Conservation (phyloP, 306 rosid genomes). For the Pyrus pyrifolia region DNA sequence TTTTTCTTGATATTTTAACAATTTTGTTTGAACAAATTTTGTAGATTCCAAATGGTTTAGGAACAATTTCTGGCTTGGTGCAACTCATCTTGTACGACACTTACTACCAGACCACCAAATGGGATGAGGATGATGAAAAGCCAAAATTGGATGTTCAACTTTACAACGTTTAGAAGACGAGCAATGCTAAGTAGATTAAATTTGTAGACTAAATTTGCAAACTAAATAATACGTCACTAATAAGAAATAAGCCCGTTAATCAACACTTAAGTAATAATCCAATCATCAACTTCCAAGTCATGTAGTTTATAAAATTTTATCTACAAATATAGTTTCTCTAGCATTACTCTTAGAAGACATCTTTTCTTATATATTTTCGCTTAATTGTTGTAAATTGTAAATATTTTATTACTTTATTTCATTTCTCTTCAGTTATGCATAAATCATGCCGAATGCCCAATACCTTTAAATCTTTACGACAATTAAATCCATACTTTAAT, state of each 20-base stretch:
- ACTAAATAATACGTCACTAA: too few species aligned
- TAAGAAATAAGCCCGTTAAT: too few species aligned
- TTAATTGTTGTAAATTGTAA: too few species aligned
- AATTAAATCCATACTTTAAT: neutral
- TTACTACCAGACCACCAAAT: slow-evolving; percentile 15
- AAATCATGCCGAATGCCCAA: neutral
- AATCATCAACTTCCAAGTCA: too few species aligned
- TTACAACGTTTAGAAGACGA: too few species aligned
- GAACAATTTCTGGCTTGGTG: slow-evolving; percentile 33
- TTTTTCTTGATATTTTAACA: neutral
- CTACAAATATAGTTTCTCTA: too few species aligned
- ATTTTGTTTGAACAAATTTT: neutral
- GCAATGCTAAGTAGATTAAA: too few species aligned
- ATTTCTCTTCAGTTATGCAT: neutral
- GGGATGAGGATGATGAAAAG: neutral
- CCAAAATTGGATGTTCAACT: neutral
- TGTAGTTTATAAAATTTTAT: too few species aligned
- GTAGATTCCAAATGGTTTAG: slow-evolving; percentile 42
- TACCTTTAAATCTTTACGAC: neutral
- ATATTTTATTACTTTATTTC: neutral
- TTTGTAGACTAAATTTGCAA: too few species aligned
- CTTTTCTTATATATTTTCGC: too few species aligned
- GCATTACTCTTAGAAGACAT: too few species aligned
- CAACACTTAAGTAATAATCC: too few species aligned
- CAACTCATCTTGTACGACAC: slow-evolving; percentile 38